These are phyloP conservation scores for Haplosporangium gracile DNA, from an alignment of 192 early-diverging fungal species.

Conservation along the genomic window DNA sequence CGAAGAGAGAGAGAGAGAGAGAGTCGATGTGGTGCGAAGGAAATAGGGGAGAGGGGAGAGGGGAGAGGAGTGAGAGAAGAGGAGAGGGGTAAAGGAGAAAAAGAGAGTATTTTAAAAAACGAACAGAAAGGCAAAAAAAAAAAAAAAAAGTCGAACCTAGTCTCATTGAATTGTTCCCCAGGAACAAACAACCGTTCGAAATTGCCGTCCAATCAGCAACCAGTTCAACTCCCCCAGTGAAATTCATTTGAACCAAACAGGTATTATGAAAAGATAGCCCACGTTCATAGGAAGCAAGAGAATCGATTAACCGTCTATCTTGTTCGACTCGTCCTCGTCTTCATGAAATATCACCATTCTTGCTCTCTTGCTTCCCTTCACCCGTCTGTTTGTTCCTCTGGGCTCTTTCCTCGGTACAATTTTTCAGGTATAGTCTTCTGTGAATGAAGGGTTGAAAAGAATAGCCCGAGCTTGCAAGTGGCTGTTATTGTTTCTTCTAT, in stretches of 20 bases:
- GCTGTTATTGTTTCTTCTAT: neutral
- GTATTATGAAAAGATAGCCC: no score
- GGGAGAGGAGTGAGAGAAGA: neutral
- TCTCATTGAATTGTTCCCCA: neutral
- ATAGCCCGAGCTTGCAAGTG: neutral
- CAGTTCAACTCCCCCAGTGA: no score
- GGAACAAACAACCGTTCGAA: conserved; percentile 1
- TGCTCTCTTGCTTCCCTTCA: neutral
- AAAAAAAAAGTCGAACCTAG: neutral
- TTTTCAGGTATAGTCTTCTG: neutral
- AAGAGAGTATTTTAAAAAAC: neutral
- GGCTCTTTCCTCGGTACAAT: neutral
- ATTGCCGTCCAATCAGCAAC: no score
- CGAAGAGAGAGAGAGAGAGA: no score
- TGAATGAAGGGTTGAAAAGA: neutral
- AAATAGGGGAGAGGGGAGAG: neutral
- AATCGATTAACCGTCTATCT: neutral
- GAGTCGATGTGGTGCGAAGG: neutral
- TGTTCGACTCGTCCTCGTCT: neutral
- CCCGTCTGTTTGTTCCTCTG: neutral
- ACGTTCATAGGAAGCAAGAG: no score
- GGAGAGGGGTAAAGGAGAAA: neutral
- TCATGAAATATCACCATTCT: neutral
- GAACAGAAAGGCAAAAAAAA: neutral
- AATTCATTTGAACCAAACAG: no score